These are phyloP conservation scores for Cicer bijugum DNA, from an alignment of 306 rosid species.

Conservation along the genomic window DNA sequence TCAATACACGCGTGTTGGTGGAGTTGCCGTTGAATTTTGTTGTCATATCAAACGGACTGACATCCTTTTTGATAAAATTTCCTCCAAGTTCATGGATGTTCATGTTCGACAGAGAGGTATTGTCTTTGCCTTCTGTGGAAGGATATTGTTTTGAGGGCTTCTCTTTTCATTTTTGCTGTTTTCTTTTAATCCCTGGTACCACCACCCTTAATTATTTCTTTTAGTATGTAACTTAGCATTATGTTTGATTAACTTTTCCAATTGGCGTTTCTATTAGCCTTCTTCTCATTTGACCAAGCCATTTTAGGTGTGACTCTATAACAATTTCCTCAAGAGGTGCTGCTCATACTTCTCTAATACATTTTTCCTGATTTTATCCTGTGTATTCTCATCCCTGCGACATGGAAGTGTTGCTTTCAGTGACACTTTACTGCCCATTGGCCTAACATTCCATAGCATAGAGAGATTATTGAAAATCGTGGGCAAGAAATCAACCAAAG, in stretches of 20 bases:
- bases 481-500: constrained; percentile 28
- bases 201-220: constrained; percentile 16
- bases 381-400: background rate
- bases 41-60: constrained; percentile 93
- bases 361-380: background rate
- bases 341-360: background rate
- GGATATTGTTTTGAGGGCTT: constrained; percentile 27
- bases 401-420: constrained; percentile 20
- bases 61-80: constrained; percentile 92
- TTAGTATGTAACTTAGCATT: constrained; percentile 22
- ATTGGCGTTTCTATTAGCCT: background rate
- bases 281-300: constrained; percentile 13
- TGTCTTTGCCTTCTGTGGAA: constrained; percentile 36
- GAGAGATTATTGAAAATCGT: background rate
- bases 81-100: constrained; percentile 73
- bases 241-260: background rate
- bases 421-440: constrained; percentile 14
- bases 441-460: constrained; percentile 9
- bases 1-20: constrained; percentile 94
- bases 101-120: constrained; percentile 87
- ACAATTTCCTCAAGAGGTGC: constrained; percentile 1
- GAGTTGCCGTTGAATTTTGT: constrained; percentile 98
- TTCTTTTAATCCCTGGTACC: constrained; percentile 6
- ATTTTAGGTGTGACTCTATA: background rate
- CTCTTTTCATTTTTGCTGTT: constrained; percentile 34